Base-by-base conservation (phyloP, 169 alveolate genomes). In the Plasmodium vinckei region DNA sequence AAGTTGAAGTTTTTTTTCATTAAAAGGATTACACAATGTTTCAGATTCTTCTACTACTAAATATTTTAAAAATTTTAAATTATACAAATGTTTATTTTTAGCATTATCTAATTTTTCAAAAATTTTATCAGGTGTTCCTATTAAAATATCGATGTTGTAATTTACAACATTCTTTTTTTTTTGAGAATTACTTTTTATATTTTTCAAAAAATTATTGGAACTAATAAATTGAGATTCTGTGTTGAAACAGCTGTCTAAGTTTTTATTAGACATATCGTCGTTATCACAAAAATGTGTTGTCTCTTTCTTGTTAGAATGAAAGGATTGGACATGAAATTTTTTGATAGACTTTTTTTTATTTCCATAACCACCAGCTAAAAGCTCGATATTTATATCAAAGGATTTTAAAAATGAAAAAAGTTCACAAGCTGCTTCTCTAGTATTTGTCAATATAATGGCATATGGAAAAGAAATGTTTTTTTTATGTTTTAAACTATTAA, bases 121-220 rank as follows among this genome's bases (percentile, higher is more conserved):
- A 69, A 84, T 69, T 70, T 84, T 84, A 84, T 84, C 91, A 4
- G 91, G 91, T 7, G 91, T 84, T 2, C 91, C 91, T 57, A 84
- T 51, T 60, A 84, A 19, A 39, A 84, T 56, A 27, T 84, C 91
- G n/a, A 84, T 46, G 25, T 84, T 84, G 47, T 84, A 70, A 33
- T 84, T 84, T 69, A 84, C 56, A 21, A 51, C 53, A 33, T 51
- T 56, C 13, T 47, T 60, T 5, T 51, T 19, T 82, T 33, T 57
- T 21, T 23, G 27, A 0, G 13, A 19, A 49, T 84, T 84, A 69
- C 23, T 84, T 23, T 53, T 68, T 19, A 23, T 61, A 9, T 23
- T 84, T 69, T 15, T 69, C 46, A 64, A 27, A 44, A 47, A 51
- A 77, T 64, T 70, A 21, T 61, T 42, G 1, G 68, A 15, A 27